Base-by-base conservation (phyloP, 2,329 filamentous ascomycete species). In the Aphanocladium album region DNA sequence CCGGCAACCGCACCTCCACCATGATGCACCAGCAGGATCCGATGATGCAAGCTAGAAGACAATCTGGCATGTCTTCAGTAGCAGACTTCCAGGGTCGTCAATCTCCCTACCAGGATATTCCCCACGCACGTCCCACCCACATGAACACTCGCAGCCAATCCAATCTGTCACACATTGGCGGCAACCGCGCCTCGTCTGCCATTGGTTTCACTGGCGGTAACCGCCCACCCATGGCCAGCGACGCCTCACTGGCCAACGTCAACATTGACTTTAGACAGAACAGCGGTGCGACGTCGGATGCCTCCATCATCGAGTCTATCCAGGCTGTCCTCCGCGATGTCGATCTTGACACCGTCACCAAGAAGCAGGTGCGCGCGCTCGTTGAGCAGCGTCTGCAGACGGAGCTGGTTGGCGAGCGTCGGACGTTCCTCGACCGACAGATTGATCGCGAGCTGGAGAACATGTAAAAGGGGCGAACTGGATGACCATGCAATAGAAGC, bases 281-380 rank as follows among this genome's bases (percentile, higher is more conserved):
- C 49, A 73, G 79, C 60, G 79, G 78, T 25, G 91, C 90, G 0
- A 90, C 91, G 0, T 90, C 89, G 65, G 93, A 98, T 68, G 80
- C 79, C 50, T 83, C 86, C 63, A 97, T 99, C 65, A 82, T 91
- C 19, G 90, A 96, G 63, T 89, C 90, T 1, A 93, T 98, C 64
- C 89, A 91, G 69, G 80, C 83, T 55, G 95, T 95, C 67, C 80
- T 99, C 64, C 77, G 82, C 17, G 93, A 97, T 69, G 92, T 97
- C 0, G 93, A 99, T 73, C 81, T 99, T 46, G 95, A 99, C 73
- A 93, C 84, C n/a, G 91, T 98, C 52, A 99, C 95, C 7, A 99
- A 98, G 86, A 99, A 99, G 79, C 93, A 98, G 77, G 89, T 95
- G 60, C 84, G 90, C 55, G 93, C 90, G 3, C 82, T 98, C 49